Conservation (phyloP, 768 basidiomycete genomes). For the Lentinula detonsa region DNA sequence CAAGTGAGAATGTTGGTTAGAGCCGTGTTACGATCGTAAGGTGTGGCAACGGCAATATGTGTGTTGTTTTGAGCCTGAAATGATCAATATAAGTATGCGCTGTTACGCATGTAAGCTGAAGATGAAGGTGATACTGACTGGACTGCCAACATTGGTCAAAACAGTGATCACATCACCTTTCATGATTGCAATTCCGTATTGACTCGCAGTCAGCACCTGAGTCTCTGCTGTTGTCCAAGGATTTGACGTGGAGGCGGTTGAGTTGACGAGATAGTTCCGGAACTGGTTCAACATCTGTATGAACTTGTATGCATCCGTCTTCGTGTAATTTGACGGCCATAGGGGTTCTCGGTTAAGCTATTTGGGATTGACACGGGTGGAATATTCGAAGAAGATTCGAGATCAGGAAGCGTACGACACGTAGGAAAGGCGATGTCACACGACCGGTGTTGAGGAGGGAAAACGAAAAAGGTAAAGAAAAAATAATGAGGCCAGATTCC, state of each 20-base stretch:
- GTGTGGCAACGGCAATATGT: constrained; percentile 50
- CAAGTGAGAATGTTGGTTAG: constrained; percentile 60
- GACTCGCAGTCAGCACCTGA: constrained; percentile 43
- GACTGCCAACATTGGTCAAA: constrained; percentile 69
- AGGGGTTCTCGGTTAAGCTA: constrained; percentile 73
- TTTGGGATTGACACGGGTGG: background rate
- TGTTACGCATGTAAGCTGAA: background rate
- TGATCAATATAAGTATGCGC: background rate
- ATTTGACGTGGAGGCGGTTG: constrained; percentile 27
- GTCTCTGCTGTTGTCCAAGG: constrained; percentile 48
- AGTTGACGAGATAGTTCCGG: constrained; percentile 55
- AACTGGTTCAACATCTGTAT: constrained; percentile 61
- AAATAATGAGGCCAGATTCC: background rate
- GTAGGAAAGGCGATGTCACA: background rate
- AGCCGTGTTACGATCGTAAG: constrained; percentile 40
- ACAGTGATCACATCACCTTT: constrained; percentile 60
- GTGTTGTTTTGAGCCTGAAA: constrained; percentile 50
- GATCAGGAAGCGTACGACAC: background rate
- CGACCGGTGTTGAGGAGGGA: background rate
- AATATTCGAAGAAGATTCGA: background rate
- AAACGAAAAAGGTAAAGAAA: background rate
- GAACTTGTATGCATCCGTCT: constrained; percentile 51
- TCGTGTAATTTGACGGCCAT: constrained; percentile 62
- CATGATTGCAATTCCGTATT: constrained; percentile 53
- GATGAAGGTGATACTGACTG: constrained; percentile 33